Evolutionary conservation across 2,329 filamentous ascomycete species (phyloP).

Genomic region (Coccinonectria pachysandricola): DNA sequence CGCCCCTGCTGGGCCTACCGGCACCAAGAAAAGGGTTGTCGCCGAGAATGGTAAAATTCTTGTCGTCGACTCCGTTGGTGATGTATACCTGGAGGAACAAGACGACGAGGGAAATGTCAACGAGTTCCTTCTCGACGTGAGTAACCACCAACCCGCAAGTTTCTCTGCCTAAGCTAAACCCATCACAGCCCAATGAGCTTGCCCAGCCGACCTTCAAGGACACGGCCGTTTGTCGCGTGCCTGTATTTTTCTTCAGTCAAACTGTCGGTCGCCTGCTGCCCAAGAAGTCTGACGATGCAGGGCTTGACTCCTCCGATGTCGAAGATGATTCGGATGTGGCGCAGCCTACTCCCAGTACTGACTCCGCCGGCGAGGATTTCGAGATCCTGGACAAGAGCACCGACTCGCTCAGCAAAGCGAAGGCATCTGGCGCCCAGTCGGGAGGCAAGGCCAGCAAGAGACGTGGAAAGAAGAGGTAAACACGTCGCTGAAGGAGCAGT

Average conservation of each 20-base stretch:
- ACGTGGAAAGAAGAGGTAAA: slow-evolving; percentile 44
- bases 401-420: slow-evolving; percentile 42
- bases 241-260: slow-evolving; percentile 58
- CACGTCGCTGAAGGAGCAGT: too few species aligned
- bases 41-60: slow-evolving; percentile 94
- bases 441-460: slow-evolving; percentile 40
- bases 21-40: slow-evolving; percentile 75
- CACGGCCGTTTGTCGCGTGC: slow-evolving; percentile 72
- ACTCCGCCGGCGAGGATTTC: slow-evolving; percentile 50
- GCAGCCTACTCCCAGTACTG: slow-evolving; percentile 44
- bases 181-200: slow-evolving; percentile 65
- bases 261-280: slow-evolving; percentile 41
- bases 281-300: slow-evolving; percentile 25
- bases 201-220: slow-evolving; percentile 65
- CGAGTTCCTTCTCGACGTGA: slow-evolving; percentile 81
- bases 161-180: too few species aligned
- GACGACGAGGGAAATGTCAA: slow-evolving; percentile 75
- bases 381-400: slow-evolving; percentile 53
- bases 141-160: slow-evolving; percentile 26
- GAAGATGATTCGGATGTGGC: slow-evolving; percentile 39
- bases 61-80: slow-evolving; percentile 82
- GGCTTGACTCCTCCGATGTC: slow-evolving; percentile 29
- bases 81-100: slow-evolving; percentile 90
- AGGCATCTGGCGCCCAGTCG: slow-evolving; percentile 38
- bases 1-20: slow-evolving; percentile 45